A percentile compares a stretch with the other conserved stretches of the same genome.
Evolutionary conservation across 176 grass and related monocot genomes (phyloP).

Genomic region (Bolboschoenus planiculmis): DNA sequence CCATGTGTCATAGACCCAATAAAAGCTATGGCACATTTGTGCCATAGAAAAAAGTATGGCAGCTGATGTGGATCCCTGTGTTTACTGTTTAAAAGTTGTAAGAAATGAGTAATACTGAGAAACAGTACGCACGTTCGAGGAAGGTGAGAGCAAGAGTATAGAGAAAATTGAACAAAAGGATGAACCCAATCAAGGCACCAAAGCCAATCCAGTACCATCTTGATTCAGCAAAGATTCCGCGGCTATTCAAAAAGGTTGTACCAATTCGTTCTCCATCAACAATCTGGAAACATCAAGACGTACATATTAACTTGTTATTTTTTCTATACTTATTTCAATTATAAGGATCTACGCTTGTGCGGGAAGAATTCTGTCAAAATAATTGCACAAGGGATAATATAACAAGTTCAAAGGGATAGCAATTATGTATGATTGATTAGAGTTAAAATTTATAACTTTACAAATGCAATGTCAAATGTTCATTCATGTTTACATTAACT

Average conservation of each 20-base stretch:
- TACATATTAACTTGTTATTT: background rate
- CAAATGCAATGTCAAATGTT: background rate
- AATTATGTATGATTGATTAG: background rate
- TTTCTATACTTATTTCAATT: background rate
- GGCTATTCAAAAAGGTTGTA: conserved; percentile 40
- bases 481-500: background rate
- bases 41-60: too few species aligned
- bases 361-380: background rate
- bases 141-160: conserved; percentile 65
- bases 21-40: too few species aligned
- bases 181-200: conserved; percentile 64
- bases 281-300: background rate
- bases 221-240: conserved; percentile 75
- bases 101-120: background rate
- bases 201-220: conserved; percentile 95
- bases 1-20: too few species aligned
- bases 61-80: too few species aligned
- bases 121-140: conserved; percentile 34
- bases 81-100: background rate
- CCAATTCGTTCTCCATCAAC: conserved; percentile 44
- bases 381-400: background rate
- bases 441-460: background rate
- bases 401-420: background rate
- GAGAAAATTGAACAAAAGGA: conserved; percentile 69
- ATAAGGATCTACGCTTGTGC: too few species aligned